These are phyloP conservation scores for Peniophora sp. DNA, from an alignment of 1,284 basidiomycete species.

Conservation along the genomic window DNA sequence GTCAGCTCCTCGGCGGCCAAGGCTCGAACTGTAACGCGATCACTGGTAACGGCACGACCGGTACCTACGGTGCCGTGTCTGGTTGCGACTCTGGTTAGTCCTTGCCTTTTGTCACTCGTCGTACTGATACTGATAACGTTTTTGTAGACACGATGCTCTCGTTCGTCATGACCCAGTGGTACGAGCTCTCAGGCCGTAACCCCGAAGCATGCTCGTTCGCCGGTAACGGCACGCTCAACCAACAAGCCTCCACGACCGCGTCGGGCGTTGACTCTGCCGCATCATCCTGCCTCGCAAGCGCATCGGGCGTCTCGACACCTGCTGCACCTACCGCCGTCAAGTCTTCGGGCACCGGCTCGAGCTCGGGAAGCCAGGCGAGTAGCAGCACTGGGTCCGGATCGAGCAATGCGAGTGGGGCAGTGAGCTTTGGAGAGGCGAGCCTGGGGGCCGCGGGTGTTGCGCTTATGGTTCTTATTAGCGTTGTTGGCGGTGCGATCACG, in stretches of 20 bases:
- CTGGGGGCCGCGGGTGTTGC: constrained; percentile 35
- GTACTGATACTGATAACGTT: constrained; percentile 8
- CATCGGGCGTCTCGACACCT: constrained; percentile 63
- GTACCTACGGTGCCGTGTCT: constrained; percentile 70
- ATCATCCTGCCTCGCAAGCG: constrained; percentile 63
- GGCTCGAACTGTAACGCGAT: constrained; percentile 66
- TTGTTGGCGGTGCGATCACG: constrained; percentile 20
- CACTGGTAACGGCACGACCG: constrained; percentile 62
- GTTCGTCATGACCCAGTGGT: constrained; percentile 79
- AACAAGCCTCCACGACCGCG: constrained; percentile 42
- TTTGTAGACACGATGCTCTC: constrained; percentile 56
- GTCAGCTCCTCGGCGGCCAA: constrained; percentile 57
- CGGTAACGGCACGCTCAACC: constrained; percentile 78
- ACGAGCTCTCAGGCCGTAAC: constrained; percentile 55
- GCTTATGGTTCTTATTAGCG: constrained; percentile 25
- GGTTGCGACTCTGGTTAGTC: constrained; percentile 67
- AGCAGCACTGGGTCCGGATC: constrained; percentile 11
- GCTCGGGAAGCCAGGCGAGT: constrained; percentile 1
- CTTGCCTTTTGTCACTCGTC: background rate
- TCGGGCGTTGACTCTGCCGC: constrained; percentile 55
- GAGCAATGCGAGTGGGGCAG: constrained; percentile 21
- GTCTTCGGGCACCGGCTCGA: constrained; percentile 12
- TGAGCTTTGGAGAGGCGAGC: constrained; percentile 19
- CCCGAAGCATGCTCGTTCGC: constrained; percentile 63
- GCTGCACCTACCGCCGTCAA: constrained; percentile 31